These are phyloP conservation scores for Dothideomycetes sp. DNA, from an alignment of 2,329 filamentous ascomycete genomes.

Conservation along the genomic window DNA sequence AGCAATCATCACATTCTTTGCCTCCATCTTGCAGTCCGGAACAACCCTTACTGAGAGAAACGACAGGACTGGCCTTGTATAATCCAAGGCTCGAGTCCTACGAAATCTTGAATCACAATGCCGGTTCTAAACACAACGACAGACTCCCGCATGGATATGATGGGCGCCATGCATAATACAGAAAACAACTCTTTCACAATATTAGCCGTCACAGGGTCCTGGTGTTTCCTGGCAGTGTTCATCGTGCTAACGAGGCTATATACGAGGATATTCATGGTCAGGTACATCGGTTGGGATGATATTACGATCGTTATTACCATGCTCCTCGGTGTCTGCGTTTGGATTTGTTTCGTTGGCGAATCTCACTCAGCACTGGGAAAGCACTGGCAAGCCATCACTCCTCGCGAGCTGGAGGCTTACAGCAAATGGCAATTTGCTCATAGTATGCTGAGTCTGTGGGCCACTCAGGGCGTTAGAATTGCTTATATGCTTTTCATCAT, in stretches of 20 bases:
- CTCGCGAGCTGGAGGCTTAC: slow-evolving; percentile 28
- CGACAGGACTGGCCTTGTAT: no score
- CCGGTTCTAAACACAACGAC: background rate
- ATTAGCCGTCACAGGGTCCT: slow-evolving; percentile 15
- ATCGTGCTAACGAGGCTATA: slow-evolving; percentile 12
- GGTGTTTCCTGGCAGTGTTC: slow-evolving; percentile 15
- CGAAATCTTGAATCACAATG: slow-evolving; percentile 7
- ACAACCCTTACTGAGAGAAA: no score
- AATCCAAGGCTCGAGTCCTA: no score
- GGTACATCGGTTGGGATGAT: slow-evolving; percentile 42
- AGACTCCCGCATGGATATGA: background rate
- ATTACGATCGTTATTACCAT: slow-evolving; percentile 35
- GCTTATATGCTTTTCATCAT: slow-evolving; percentile 40
- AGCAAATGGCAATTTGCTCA: slow-evolving; percentile 38
- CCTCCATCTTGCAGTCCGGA: no score
- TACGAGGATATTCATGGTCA: slow-evolving; percentile 40
- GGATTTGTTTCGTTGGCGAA: slow-evolving; percentile 38
- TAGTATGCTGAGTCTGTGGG: slow-evolving; percentile 38
- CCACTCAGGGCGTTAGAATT: slow-evolving; percentile 38
- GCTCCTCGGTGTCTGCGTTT: slow-evolving; percentile 26
- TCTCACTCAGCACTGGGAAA: slow-evolving; percentile 39
- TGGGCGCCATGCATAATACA: slow-evolving; percentile 3
- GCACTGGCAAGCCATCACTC: slow-evolving; percentile 27
- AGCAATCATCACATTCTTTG: no score
- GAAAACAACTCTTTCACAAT: slow-evolving; percentile 14